Evolutionary conservation across 192 early-diverging fungal species (phyloP).

Genomic region (Linnemannia exigua): DNA sequence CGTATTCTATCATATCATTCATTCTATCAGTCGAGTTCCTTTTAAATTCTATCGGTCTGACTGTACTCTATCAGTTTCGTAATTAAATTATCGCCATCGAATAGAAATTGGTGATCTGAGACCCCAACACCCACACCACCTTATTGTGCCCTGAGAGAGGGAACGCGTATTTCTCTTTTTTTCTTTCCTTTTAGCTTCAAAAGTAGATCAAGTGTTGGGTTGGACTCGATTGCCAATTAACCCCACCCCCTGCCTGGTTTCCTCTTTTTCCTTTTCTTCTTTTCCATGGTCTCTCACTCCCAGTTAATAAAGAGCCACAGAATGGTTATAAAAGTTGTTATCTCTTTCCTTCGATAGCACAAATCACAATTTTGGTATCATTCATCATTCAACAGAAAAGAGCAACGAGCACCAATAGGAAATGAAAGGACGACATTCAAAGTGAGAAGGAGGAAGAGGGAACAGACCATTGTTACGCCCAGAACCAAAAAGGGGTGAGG

Average conservation of each 20-base stretch:
- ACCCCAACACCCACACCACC: background rate
- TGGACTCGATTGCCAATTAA: background rate
- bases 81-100: background rate
- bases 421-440: background rate
- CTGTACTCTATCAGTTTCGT: background rate
- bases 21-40: too few relatives aligned
- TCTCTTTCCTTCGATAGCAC: background rate
- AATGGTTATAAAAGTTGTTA: background rate
- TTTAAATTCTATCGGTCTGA: too few relatives aligned
- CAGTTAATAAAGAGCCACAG: background rate
- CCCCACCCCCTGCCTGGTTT: background rate
- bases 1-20: too few relatives aligned
- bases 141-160: too few relatives aligned
- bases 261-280: background rate
- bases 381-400: background rate
- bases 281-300: background rate
- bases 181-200: background rate
- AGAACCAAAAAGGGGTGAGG: background rate
- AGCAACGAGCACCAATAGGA: background rate
- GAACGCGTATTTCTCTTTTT: background rate
- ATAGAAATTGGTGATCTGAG: conserved; percentile 8
- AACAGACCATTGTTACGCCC: too few relatives aligned
- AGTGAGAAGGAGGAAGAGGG: background rate
- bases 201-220: background rate
- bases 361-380: background rate